Percentiles rank a stretch among this genome's conserved stretches.
Conservation (phyloP, 2,329 filamentous ascomycete species). For the Ascochyta viciae-villosae region DNA sequence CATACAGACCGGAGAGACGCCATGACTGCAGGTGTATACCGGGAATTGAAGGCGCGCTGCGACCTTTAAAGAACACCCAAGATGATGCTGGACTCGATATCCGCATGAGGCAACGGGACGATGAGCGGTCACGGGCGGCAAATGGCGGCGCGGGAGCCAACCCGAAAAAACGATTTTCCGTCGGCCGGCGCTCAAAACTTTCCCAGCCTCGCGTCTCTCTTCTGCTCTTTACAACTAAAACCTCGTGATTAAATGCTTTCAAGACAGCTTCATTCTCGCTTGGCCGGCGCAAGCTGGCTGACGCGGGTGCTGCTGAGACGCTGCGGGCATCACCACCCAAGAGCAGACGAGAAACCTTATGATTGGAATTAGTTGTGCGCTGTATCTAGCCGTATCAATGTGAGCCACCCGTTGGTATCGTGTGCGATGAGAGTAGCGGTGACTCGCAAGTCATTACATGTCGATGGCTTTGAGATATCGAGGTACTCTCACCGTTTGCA, state of each 20-base stretch:
- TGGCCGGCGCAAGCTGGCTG: slow-evolving; percentile 55
- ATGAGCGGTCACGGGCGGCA: slow-evolving; percentile 20
- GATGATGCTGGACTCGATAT: slow-evolving; percentile 30
- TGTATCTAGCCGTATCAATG: slow-evolving; percentile 4
- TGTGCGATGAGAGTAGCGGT: background rate
- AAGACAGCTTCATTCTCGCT: slow-evolving; percentile 63
- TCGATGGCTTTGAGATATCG: slow-evolving; percentile 3
- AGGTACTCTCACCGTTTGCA: background rate
- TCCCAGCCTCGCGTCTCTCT: slow-evolving; percentile 24
- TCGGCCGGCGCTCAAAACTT: slow-evolving; percentile 28
- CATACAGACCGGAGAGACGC: slow-evolving; percentile 50
- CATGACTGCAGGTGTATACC: slow-evolving; percentile 43
- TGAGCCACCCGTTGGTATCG: background rate
- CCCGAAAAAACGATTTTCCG: slow-evolving; percentile 20
- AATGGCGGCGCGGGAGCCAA: slow-evolving; percentile 5
- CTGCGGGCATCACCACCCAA: slow-evolving; percentile 57
- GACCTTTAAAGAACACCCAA: slow-evolving; percentile 28
- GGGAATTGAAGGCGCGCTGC: slow-evolving; percentile 19
- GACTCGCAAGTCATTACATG: slow-evolving; percentile 5
- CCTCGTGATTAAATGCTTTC: slow-evolving; percentile 78
- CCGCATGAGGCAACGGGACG: slow-evolving; percentile 33
- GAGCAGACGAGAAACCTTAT: slow-evolving; percentile 54
- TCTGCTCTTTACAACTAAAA: slow-evolving; percentile 74
- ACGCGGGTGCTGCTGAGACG: slow-evolving; percentile 59
- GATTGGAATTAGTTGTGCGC: slow-evolving; percentile 54